Base-by-base conservation (phyloP, 306 rosid genomes). In the Lotus japonicus region DNA sequence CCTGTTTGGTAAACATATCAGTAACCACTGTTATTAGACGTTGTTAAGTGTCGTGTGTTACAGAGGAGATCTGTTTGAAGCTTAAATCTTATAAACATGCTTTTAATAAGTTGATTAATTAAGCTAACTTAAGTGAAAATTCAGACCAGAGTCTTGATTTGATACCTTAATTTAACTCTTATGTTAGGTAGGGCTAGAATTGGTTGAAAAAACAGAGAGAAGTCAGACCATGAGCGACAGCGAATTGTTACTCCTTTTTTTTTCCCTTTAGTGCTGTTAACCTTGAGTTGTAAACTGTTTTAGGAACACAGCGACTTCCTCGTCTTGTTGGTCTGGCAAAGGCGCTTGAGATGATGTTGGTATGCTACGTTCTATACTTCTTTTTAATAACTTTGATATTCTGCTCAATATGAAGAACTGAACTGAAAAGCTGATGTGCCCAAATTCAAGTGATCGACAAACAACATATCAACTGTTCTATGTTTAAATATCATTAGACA, bases 261-360 rank as follows among this genome's bases (percentile, higher is more conserved):
- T 61, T 66, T 42, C 6, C n/a, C 31, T 50, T 50, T 35, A 19
- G 13, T 62, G 36, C 35, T 77, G 28, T 52, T 71, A 67, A 72
- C 68, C 72, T 80, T 18, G 60, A 69, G 62, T 53, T 60, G 52
- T 79, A 16, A 76, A 71, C 59, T 85, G 61, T 70, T 76, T 71
- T 75, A 95, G 99, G 99, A 72, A 95, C 99, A 1, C 99, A 95
- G 72, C 85, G 99, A 46, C 96, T 95, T 77, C 99, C 99, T 23
- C 97, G 99, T 55, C 99, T 95, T 68, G 97, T 95, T 81, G 99
- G 99, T 68, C 83, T 95, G 56, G 5, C 96, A 71, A 95, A 88
- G 87, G 87, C 87, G 14, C 92, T 95, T 78, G 97, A 95, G 68
- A 95, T 95, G 95, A 88, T 95, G 75, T 77, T 95, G 92, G 97